Evolutionary conservation across 768 basidiomycete species (phyloP).

Genomic region (Termitomyces sp.): DNA sequence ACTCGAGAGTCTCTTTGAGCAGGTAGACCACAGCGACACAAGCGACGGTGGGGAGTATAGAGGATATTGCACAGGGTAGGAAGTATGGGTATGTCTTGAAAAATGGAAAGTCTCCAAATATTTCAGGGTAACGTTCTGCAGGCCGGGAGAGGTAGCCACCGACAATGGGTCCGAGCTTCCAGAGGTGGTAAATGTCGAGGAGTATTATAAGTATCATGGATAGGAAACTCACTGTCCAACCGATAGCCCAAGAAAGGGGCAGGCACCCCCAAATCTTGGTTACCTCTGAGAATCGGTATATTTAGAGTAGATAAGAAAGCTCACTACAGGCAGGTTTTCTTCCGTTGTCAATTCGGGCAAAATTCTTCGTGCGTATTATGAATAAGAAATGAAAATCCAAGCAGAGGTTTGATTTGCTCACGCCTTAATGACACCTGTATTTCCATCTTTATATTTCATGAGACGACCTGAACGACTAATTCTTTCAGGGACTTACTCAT

Average conservation of each 20-base stretch:
- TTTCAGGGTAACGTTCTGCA: constrained; percentile 36
- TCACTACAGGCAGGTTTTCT: background rate
- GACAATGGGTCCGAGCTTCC: constrained; percentile 34
- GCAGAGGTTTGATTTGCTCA: background rate
- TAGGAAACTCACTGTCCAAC: background rate
- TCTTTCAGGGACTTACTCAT: constrained; percentile 38
- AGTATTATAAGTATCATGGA: no score
- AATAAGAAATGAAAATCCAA: background rate
- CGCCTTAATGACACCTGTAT: constrained; percentile 67
- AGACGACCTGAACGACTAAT: background rate
- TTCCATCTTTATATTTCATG: constrained; percentile 32
- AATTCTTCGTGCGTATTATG: background rate
- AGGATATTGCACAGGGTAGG: constrained; percentile 48
- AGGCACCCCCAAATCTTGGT: background rate
- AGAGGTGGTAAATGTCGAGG: background rate
- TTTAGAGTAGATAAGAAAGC: background rate
- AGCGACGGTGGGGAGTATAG: constrained; percentile 43
- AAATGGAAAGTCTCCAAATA: constrained; percentile 36
- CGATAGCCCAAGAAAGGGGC: background rate
- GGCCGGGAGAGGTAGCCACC: constrained; percentile 47
- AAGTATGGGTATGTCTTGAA: constrained; percentile 50
- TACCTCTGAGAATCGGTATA: no score
- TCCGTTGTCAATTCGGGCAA: background rate
- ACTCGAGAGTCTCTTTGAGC: constrained; percentile 36
- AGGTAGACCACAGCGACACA: constrained; percentile 40